Percentiles rank a stretch among this genome's conserved stretches.
These are phyloP conservation scores for Pinus albicaulis DNA, from an alignment of 75 land plant species.

Conservation along the genomic window DNA sequence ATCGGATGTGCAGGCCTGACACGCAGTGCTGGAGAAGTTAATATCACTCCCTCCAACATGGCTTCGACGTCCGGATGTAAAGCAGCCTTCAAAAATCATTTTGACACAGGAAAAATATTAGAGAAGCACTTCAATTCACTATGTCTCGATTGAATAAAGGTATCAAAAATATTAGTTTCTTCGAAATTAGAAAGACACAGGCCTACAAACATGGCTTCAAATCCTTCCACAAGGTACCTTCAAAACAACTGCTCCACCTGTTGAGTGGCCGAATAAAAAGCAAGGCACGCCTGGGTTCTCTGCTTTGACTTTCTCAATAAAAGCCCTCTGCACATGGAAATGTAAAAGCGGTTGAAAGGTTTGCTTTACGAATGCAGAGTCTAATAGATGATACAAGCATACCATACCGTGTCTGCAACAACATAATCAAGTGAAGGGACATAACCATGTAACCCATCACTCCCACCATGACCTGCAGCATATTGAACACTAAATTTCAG, in stretches of 20 bases:
- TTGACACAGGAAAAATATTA: background rate
- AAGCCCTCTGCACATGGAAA: slow-evolving; percentile 35
- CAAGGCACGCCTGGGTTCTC: slow-evolving; percentile 81
- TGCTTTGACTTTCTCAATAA: slow-evolving; percentile 54
- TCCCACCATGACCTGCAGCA: slow-evolving; percentile 95
- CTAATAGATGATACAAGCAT: background rate
- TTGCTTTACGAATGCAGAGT: background rate
- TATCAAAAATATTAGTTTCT: background rate
- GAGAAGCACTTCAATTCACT: background rate
- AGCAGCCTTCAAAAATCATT: slow-evolving; percentile 58
- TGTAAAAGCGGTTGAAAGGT: background rate
- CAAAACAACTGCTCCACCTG: slow-evolving; percentile 95
- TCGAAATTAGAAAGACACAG: background rate
- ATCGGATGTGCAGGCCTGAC: slow-evolving; percentile 96
- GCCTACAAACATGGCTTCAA: slow-evolving; percentile 1
- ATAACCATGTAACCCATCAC: slow-evolving; percentile 98
- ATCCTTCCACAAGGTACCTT: slow-evolving; percentile 48
- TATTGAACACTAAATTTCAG: background rate
- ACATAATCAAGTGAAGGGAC: slow-evolving; percentile 95
- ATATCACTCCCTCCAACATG: slow-evolving; percentile 70
- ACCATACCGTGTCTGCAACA: slow-evolving; percentile 77
- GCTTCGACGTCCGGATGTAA: slow-evolving; percentile 46
- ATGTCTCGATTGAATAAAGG: background rate
- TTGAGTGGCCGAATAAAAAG: slow-evolving; percentile 94
- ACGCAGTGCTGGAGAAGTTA: slow-evolving; percentile 92